These are phyloP conservation scores for Trifolium fragiferum DNA, from an alignment of 306 rosid genomes.

Conservation along the genomic window DNA sequence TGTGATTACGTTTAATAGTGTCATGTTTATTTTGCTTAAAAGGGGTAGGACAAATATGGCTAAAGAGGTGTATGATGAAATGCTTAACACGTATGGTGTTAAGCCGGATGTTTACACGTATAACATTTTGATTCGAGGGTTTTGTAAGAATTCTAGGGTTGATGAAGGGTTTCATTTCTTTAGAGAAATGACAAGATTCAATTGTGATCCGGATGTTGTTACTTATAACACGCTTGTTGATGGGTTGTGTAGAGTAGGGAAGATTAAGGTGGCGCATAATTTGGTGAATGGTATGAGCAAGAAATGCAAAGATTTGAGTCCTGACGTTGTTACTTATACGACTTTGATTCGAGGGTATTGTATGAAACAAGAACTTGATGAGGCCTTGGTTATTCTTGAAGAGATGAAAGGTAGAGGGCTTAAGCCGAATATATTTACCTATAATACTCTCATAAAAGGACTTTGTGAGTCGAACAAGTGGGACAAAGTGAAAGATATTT, in stretches of 20 bases:
- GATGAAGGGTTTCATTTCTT: conserved; percentile 72
- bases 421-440: conserved; percentile 66
- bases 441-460: conserved; percentile 77
- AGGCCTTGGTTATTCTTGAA: conserved; percentile 70
- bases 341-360: conserved; percentile 82
- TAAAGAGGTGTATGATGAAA: conserved; percentile 64
- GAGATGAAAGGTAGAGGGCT: conserved; percentile 72
- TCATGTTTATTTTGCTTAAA: conserved; percentile 65
- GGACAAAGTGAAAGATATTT: conserved; percentile 63
- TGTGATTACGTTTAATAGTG: conserved; percentile 62
- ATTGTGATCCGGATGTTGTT: conserved; percentile 70
- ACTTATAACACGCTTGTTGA: conserved; percentile 82
- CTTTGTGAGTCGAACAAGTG: conserved; percentile 67
- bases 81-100: conserved; percentile 78
- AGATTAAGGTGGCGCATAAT: conserved; percentile 63
- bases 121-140: conserved; percentile 83
- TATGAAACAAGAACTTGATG: conserved; percentile 63
- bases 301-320: conserved; percentile 63
- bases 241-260: conserved; percentile 85
- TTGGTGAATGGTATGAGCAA: conserved; percentile 76
- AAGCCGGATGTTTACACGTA: conserved; percentile 63
- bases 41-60: conserved; percentile 82
- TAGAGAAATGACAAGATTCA: conserved; percentile 59
- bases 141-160: conserved; percentile 74
- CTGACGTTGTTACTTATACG: conserved; percentile 80